Base-by-base conservation (phyloP, 306 rosid genomes). In the Prunus mume region DNA sequence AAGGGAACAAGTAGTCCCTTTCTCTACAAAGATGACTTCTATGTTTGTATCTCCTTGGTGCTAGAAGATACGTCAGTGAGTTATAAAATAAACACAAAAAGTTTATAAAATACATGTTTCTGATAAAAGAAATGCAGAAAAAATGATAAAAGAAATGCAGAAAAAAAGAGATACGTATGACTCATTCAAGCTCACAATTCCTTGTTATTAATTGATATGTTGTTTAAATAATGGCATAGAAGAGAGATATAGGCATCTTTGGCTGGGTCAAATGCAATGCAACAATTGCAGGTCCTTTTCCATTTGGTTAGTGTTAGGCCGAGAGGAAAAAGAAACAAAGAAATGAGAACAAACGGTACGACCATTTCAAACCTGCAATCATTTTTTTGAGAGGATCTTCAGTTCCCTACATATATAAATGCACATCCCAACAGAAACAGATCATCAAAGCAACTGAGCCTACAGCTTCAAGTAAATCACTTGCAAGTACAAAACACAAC, bases 301-400 rank as follows among this genome's bases (percentile, higher is more conserved):
- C 90, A 85, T 81, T 63, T 85, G 90, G 78, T 78, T 61, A 80
- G 76, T 61, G 77, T 78, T 80, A 69, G 84, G 63, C 88, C 25
- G 38, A 83, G 62, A 79, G 34, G 34, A 73, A 65, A 78, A 81
- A 76, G 32, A 80, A 43, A 83, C 85, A 90, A 86, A 73, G 13
- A 71, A 24, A 83, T 49, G 25, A 63, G 61, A 75, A 84, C 83
- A 86, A 86, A 51, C 5, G 57, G 1, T 25, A 24, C 20, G 96
- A 92, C 97, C 68, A 8, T 32, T 81, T 89, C 95, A 81, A 54
- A 73, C 49, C 13, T 6, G 24, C 69, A 72, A 68, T 69, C 76
- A 69, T 70, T 18, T 1, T 13, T 13, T 86, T 88, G 71, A 73
- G 68, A 76, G 49, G 38, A 27, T 76, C 78, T 68, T 73, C 69